Percentiles rank a stretch among this genome's conserved stretches.
Conservation (phyloP, 2,329 filamentous ascomycete species). For the Aureobasidium leucospermi region DNA sequence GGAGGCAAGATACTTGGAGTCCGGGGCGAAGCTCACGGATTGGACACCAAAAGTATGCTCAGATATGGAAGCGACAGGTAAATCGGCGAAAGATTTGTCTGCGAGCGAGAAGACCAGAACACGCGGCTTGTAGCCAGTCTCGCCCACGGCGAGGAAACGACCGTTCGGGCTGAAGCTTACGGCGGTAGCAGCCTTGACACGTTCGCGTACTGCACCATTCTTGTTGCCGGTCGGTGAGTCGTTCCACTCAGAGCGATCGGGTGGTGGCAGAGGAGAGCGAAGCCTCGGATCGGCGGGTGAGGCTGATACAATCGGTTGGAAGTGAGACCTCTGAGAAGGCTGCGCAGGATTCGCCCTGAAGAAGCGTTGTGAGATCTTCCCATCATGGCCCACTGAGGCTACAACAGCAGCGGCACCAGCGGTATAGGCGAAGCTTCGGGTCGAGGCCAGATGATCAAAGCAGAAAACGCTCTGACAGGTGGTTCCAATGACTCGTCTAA, state of each 20-base stretch:
- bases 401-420: conserved; percentile 92
- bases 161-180: conserved; percentile 83
- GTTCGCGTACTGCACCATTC: conserved; percentile 81
- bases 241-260: conserved; percentile 35
- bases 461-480: conserved; percentile 78
- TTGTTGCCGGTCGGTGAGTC: conserved; percentile 55
- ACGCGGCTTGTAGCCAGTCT: conserved; percentile 86
- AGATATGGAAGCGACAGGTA: conserved; percentile 73
- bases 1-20: conserved; percentile 80
- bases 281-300: conserved; percentile 1
- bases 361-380: conserved; percentile 68
- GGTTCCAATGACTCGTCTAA: conserved; percentile 71
- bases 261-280: not conserved
- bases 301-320: not conserved
- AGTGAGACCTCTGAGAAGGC: not conserved
- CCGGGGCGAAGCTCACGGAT: conserved; percentile 80
- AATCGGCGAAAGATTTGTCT: conserved; percentile 69
- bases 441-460: conserved; percentile 71
- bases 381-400: conserved; percentile 64
- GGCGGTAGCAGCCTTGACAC: conserved; percentile 90
- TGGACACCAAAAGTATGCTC: conserved; percentile 89
- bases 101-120: conserved; percentile 81
- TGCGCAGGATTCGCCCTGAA: conserved; percentile 58
- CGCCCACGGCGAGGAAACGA: conserved; percentile 81
- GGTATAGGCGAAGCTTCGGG: conserved; percentile 72